Evolutionary conservation across 164 flowering plant genomes (phyloP).

Genomic region (Annona cherimola): DNA sequence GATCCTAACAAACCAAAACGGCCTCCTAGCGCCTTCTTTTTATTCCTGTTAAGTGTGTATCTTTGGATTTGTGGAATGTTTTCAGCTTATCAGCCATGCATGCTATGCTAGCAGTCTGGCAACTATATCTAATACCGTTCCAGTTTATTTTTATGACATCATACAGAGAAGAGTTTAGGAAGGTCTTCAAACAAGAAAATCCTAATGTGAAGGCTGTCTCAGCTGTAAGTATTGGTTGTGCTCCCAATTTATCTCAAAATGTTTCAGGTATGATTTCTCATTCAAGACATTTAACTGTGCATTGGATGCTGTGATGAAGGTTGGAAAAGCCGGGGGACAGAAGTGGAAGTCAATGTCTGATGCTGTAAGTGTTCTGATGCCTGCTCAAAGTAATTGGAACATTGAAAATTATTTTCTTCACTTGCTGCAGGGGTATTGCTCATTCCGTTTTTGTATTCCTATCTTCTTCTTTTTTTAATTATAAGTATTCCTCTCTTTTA

Average conservation of each 20-base stretch:
- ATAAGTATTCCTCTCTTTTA: too few relatives aligned
- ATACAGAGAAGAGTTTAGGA: conserved; percentile 66
- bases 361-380: conserved; percentile 39
- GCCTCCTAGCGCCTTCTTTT: conserved; percentile 87
- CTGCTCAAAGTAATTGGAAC: not conserved
- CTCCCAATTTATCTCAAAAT: not conserved
- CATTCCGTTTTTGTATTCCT: not conserved
- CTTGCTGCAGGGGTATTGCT: too few relatives aligned
- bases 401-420: not conserved
- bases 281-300: not conserved
- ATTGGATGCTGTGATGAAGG: conserved; percentile 28
- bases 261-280: not conserved
- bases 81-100: too few relatives aligned
- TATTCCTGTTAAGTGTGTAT: conserved; percentile 49
- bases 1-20: conserved; percentile 94
- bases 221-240: conserved; percentile 29
- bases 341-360: conserved; percentile 69
- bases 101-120: not conserved
- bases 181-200: conserved; percentile 50
- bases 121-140: not conserved
- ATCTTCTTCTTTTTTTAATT: not conserved
- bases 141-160: not conserved
- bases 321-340: conserved; percentile 83
- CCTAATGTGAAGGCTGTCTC: conserved; percentile 67
- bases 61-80: too few relatives aligned